Evolutionary conservation across 2,329 filamentous ascomycete genomes (phyloP).

Genomic region (Penicillium olsonii): DNA sequence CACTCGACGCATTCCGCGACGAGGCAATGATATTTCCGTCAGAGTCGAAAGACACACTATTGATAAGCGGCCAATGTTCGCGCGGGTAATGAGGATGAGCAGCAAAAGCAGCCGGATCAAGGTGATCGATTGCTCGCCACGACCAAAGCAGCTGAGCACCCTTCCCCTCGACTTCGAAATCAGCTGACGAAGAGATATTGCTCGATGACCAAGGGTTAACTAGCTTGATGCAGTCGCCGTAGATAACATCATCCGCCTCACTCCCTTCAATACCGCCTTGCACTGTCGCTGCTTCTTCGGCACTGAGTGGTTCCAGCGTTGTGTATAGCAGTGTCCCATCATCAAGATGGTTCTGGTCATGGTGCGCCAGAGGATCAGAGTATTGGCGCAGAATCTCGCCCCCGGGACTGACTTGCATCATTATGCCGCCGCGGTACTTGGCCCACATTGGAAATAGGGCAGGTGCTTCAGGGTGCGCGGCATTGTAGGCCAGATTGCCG

Average conservation of each 20-base stretch:
- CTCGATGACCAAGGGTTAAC: conserved; percentile 34
- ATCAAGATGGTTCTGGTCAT: conserved; percentile 50
- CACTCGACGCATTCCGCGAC: conserved; percentile 44
- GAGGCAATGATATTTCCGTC: conserved; percentile 48
- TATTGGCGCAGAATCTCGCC: conserved; percentile 45
- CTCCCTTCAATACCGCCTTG: conserved; percentile 45
- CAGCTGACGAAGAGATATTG: conserved; percentile 19
- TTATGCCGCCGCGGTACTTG: conserved; percentile 50
- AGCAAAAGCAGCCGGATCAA: conserved; percentile 41
- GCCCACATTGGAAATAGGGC: conserved; percentile 47
- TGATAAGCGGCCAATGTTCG: conserved; percentile 50
- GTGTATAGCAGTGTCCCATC: conserved; percentile 49
- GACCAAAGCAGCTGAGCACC: conserved; percentile 44
- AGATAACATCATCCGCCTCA: conserved; percentile 29
- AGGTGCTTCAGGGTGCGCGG: conserved; percentile 41
- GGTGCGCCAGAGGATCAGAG: conserved; percentile 46
- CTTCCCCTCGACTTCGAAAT: conserved; percentile 20
- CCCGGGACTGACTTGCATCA: conserved; percentile 43
- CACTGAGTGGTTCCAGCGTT: conserved; percentile 42
- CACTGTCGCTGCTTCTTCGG: conserved; percentile 38
- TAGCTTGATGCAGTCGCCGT: conserved; percentile 49
- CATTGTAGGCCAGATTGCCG: conserved; percentile 49
- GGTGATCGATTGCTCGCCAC: conserved; percentile 47
- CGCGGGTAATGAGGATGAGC: conserved; percentile 38
- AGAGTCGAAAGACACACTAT: conserved; percentile 41